phyloP scores from a whole-genome alignment of 768 basidiomycete genomes.

The Termitomyces heimii region DNA sequence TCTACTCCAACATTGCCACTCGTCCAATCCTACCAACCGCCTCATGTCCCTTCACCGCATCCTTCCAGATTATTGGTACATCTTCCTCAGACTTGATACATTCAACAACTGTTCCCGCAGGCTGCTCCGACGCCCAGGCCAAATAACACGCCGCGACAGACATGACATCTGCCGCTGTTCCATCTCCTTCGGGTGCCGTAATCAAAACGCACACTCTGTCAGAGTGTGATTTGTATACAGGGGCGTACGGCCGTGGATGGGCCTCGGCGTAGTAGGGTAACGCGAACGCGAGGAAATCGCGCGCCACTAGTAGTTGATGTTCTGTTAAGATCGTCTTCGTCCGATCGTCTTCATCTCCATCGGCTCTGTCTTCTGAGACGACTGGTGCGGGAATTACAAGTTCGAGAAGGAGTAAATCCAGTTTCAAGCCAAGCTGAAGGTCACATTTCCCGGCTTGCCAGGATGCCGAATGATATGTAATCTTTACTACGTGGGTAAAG shows the following conservation, averaged over 20 bases:
- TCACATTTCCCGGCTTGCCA: slow-evolving; percentile 3
- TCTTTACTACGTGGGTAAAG: slow-evolving; percentile 21
- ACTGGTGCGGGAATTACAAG: slow-evolving; percentile 6
- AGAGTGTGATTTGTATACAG: neutral
- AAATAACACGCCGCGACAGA: slow-evolving; percentile 19
- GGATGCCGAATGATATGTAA: slow-evolving; percentile 6
- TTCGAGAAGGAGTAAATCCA: slow-evolving; percentile 12
- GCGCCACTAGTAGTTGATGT: slow-evolving; percentile 30
- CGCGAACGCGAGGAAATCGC: slow-evolving; percentile 37
- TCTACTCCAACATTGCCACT: slow-evolving; percentile 8
- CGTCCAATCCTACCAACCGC: slow-evolving; percentile 13
- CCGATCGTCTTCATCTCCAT: neutral
- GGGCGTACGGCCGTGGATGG: neutral
- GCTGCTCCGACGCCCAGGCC: slow-evolving; percentile 17
- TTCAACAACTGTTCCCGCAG: slow-evolving; percentile 13
- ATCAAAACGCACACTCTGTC: slow-evolving; percentile 17
- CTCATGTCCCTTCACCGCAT: slow-evolving; percentile 12
- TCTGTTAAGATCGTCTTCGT: slow-evolving; percentile 19
- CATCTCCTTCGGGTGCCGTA: slow-evolving; percentile 14
- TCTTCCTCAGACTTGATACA: slow-evolving; percentile 17
- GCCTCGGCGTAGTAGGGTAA: slow-evolving; percentile 26
- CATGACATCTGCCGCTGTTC: slow-evolving; percentile 19
- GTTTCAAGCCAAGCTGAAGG: slow-evolving; percentile 9
- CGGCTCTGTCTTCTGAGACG: neutral
- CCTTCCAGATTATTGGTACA: slow-evolving; percentile 15